Conservation (phyloP, 768 basidiomycete genomes). For the Collybia sordida region DNA sequence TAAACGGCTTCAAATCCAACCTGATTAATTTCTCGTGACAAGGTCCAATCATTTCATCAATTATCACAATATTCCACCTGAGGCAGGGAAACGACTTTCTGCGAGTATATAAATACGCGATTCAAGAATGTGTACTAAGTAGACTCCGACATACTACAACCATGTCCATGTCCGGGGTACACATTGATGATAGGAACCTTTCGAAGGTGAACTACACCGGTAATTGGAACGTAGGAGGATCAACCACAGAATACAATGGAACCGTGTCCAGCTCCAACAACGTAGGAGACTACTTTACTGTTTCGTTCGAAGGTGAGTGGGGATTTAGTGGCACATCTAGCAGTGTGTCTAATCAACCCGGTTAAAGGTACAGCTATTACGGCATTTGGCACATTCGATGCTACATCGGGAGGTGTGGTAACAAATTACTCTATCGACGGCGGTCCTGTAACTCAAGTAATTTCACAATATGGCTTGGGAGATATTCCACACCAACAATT, state of each 20-base stretch:
- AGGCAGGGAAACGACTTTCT: too few species aligned
- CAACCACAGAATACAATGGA: slow-evolving; percentile 19
- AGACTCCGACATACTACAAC: too few species aligned
- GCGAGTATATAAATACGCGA: too few species aligned
- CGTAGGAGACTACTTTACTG: slow-evolving; percentile 31
- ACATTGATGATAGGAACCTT: slow-evolving; percentile 34
- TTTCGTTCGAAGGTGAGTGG: slow-evolving; percentile 30
- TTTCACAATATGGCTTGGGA: slow-evolving; percentile 21
- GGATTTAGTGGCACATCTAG: neutral
- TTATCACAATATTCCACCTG: too few species aligned
- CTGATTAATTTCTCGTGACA: too few species aligned
- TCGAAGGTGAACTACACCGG: slow-evolving; percentile 30
- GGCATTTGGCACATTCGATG: slow-evolving; percentile 34
- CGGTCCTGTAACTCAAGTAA: slow-evolving; percentile 19
- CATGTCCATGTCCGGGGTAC: slow-evolving; percentile 15
- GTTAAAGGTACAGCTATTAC: slow-evolving; percentile 29
- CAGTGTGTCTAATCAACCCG: neutral
- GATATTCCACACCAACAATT: slow-evolving; percentile 33
- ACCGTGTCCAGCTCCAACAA: slow-evolving; percentile 33
- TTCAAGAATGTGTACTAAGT: too few species aligned
- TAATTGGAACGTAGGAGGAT: slow-evolving; percentile 30
- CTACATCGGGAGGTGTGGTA: slow-evolving; percentile 32
- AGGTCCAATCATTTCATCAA: too few species aligned
- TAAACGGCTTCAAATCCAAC: too few species aligned
- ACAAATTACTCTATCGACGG: slow-evolving; percentile 35